Conservation (phyloP, 306 rosid genomes). For the Fragaria ananassa region DNA sequence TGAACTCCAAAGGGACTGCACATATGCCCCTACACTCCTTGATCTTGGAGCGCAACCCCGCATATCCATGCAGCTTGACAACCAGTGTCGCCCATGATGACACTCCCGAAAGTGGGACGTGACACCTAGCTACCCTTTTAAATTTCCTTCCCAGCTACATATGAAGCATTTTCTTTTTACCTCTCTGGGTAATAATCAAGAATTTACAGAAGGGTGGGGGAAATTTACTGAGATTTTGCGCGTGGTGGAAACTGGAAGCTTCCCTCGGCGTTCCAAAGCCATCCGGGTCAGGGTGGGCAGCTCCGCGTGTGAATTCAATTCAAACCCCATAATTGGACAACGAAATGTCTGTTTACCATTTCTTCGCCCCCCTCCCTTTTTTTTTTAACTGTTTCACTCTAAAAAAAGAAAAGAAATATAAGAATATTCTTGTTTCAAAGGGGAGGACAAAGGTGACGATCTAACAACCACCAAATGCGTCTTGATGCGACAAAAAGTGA, state of each 20-base stretch:
- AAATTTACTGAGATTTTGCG: slow-evolving; percentile 20
- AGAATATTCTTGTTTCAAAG: not conserved
- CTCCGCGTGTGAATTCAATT: slow-evolving; percentile 19
- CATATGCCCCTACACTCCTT: no score
- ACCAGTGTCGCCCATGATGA: no score
- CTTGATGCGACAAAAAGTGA: slow-evolving; percentile 3
- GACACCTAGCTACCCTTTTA: not conserved
- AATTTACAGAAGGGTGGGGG: slow-evolving; percentile 3
- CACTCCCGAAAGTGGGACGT: no score
- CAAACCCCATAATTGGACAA: not conserved
- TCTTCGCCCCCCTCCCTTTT: not conserved
- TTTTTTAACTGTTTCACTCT: not conserved
- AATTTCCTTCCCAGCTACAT: slow-evolving; percentile 14
- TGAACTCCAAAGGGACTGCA: no score
- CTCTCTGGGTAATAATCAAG: not conserved
- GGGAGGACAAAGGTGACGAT: slow-evolving; percentile 11
- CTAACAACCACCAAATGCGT: slow-evolving; percentile 1
- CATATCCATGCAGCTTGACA: no score
- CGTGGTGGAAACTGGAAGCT: slow-evolving; percentile 21
- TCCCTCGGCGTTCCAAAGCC: slow-evolving; percentile 5
- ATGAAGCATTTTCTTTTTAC: not conserved
- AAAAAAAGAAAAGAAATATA: not conserved
- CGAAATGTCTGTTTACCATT: slow-evolving; percentile 11
- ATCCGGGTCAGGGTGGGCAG: slow-evolving; percentile 5
- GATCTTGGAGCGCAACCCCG: no score